These are phyloP conservation scores for Phyllosticta capitalensis DNA, from an alignment of 2,329 filamentous ascomycete genomes.

Conservation along the genomic window DNA sequence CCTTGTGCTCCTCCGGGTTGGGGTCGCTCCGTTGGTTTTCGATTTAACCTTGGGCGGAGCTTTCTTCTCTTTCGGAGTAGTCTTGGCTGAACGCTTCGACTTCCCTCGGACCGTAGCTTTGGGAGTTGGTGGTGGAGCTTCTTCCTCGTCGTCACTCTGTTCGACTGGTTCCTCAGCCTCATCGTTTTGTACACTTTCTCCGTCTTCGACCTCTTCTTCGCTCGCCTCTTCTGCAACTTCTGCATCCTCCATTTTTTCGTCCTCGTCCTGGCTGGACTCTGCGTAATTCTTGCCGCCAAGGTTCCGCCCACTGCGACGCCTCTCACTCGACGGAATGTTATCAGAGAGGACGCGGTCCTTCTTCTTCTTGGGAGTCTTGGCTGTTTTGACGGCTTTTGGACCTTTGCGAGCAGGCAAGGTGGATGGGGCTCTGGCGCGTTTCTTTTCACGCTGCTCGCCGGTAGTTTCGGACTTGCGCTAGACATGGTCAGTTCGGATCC, in stretches of 20 bases:
- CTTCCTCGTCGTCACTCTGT: not conserved
- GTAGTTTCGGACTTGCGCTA: slow-evolving; percentile 16
- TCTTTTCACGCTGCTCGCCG: slow-evolving; percentile 25
- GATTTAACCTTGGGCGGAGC: slow-evolving; percentile 12
- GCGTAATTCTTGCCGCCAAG: slow-evolving; percentile 34
- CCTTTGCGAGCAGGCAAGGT: slow-evolving; percentile 25
- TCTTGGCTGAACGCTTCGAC: not conserved
- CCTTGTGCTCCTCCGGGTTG: slow-evolving; percentile 11
- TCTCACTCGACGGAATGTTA: slow-evolving; percentile 30
- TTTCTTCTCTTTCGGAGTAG: slow-evolving; percentile 11
- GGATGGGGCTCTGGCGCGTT: slow-evolving; percentile 21
- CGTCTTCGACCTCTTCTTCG: slow-evolving; percentile 18
- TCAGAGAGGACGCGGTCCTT: slow-evolving; percentile 16
- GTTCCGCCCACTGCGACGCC: slow-evolving; percentile 34
- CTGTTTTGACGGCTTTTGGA: slow-evolving; percentile 19
- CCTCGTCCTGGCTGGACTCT: slow-evolving; percentile 29
- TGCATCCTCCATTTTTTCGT: slow-evolving; percentile 17
- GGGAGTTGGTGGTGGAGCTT: not conserved
- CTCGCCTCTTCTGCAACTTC: slow-evolving; percentile 20
- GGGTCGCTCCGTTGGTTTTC: slow-evolving; percentile 15
- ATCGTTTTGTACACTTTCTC: slow-evolving; percentile 11
- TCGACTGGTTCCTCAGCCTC: not conserved
- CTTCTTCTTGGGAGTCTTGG: slow-evolving; percentile 32
- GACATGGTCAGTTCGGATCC: slow-evolving; percentile 16
- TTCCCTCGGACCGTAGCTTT: not conserved